Evolutionary conservation across 768 basidiomycete species (phyloP), one percentile per base, ranked within the genome.

Genomic region (Chalciporus chontae): DNA sequence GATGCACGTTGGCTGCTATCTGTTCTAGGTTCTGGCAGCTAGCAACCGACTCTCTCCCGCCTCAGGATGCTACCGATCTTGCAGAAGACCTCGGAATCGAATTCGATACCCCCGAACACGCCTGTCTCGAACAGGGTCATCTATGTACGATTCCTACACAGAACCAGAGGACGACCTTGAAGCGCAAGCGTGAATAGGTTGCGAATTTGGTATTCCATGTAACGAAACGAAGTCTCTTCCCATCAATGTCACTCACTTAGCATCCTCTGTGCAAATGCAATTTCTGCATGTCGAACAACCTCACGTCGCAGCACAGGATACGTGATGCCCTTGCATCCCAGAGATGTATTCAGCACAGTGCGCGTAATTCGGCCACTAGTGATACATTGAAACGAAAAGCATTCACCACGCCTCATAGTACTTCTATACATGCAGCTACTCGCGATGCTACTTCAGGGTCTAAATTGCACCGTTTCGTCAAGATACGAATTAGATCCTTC

Each of bases 21-120:
- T 26, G 34, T 36, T 53, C 17, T 64, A 94, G 93, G 39, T 79
- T 94, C 60, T 88, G 91, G 81, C 76, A 81, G 46, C 68, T 86
- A 23, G 80, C 80, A 14, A 82, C 83, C 5, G 90, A 93, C 45
- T 64, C 80, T 8, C 66, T 90, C 4, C 63, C 84, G 3, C 83
- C 86, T 36, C 80, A 82, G 61, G 84, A 90, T 42, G 78, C 83
- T 0, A 57, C 69, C 9, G 71, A 68, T 36, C 81, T 94, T 9
- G 79, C 78, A 18, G 93, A 94, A 62, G 83, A 87, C 47, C 80
- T 94, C 29, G 92, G 91, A 2, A 80, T 94, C 51, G 88, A 90
- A 63, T 70, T 73, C 36, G 93, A 95, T 59, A 81, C 86, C 10
- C 59, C 74, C 3, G 92, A 94, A 66, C 89, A 90, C 56, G 55